Evolutionary conservation across 768 basidiomycete species (phyloP), one percentile per base, ranked within the genome.

Genomic region (Rhizopogon vulgaris): DNA sequence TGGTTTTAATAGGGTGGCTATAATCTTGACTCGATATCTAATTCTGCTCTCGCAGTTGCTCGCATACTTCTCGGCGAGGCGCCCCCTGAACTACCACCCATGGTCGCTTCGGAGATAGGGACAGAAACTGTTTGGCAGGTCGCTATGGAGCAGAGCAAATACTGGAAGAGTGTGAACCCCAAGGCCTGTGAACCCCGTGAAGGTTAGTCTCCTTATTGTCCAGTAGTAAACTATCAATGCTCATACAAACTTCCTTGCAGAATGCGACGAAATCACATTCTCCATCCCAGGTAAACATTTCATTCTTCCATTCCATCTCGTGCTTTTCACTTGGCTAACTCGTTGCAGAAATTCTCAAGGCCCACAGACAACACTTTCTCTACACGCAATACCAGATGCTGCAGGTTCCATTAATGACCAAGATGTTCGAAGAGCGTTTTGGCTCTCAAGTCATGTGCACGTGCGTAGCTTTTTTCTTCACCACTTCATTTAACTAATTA

Each of bases 111-210:
- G 3, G 87, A 92, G 51, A 74, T 78, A 3, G 95, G 86, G 2
- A 90, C 91, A 6, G 90, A 95, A 71, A 92, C 94, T 0, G 80
- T 97, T 11, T 93, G 84, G 78, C 80, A 90, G 41, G 93, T 95
- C 10, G 88, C 90, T 8, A 79, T 79, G 57, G 82, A 91, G 48
- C 95, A 97, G 66, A 88, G 85, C 62, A 87, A 85, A 65, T 88
- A 87, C 63, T 99, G 96, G 96, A 92, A 86, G 66, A 84, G 72
- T 60, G 78, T 98, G 36, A 83, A 88, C 59, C 85, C 85, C 0
- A 90, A 87, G 67, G 76, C 83, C 9, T 87, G 86, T 58, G 90
- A 94, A 65, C 90, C 91, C 14, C 77, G 79, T 48, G 85, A 90
- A 71, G 84, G 94, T 89, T 59, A 24, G 51, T 48, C 27, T n/a